phyloP scores from a whole-genome alignment of 2,329 filamentous ascomycete species.

The Fusarium ambrosium region DNA sequence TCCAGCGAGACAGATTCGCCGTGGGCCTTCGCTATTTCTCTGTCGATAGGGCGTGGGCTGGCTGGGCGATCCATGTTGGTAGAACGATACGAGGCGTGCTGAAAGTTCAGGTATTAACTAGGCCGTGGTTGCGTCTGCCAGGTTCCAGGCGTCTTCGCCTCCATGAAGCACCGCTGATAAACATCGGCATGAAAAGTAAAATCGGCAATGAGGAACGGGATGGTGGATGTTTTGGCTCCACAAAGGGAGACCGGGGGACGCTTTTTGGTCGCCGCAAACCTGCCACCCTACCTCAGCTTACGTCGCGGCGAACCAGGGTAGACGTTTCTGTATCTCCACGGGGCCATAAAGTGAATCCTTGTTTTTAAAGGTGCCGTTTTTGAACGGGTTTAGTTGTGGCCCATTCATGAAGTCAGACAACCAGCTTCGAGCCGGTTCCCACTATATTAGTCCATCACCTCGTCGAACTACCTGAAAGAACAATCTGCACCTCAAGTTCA shows the following conservation, averaged over 20 bases:
- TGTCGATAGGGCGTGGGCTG: constrained; percentile 16
- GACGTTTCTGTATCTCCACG: neutral
- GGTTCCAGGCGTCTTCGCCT: neutral
- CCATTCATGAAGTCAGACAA: neutral
- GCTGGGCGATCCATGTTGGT: constrained; percentile 22
- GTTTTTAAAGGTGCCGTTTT: neutral
- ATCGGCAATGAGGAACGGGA: neutral
- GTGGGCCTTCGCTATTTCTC: constrained; percentile 10
- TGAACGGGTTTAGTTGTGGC: neutral
- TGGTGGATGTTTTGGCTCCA: neutral
- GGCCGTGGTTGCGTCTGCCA: neutral
- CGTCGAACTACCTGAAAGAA: neutral
- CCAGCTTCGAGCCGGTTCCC: neutral
- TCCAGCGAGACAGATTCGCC: constrained; percentile 14
- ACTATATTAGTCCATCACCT: neutral
- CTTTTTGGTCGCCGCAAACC: neutral
- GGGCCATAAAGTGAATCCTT: neutral
- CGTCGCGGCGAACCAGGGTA: neutral
- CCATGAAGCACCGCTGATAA: neutral
- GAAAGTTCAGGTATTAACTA: neutral
- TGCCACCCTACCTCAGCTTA: neutral
- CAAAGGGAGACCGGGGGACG: neutral
- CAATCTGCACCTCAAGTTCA: neutral
- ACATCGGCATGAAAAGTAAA: neutral
- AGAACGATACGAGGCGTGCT: neutral